Percentiles rank a stretch among this genome's conserved stretches.
Conservation (phyloP, 2,329 filamentous ascomycete species). For the Cercospora sp. region DNA sequence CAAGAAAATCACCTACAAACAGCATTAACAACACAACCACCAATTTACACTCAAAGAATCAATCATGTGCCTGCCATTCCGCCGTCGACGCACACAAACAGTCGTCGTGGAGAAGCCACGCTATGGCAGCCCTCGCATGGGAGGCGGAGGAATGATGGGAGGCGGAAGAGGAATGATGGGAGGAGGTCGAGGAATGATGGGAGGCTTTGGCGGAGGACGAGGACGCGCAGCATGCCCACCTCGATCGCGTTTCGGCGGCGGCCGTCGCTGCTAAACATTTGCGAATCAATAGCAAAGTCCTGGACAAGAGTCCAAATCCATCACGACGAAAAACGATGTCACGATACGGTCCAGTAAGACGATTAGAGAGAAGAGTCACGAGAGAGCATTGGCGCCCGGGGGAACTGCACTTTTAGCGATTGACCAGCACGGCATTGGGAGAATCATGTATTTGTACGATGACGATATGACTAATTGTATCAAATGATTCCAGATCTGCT, state of each 20-base stretch:
- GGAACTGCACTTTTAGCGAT: neutral
- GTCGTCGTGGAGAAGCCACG: conserved; percentile 2
- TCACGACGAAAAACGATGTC: neutral
- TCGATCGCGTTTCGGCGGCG: neutral
- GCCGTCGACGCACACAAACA: neutral
- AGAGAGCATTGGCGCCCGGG: neutral
- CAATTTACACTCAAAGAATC: neutral
- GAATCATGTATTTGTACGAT: neutral
- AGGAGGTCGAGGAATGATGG: neutral
- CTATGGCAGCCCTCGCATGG: neutral
- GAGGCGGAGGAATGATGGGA: conserved; percentile 1
- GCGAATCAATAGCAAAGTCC: neutral
- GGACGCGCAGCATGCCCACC: neutral
- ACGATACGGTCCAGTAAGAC: neutral
- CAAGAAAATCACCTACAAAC: neutral
- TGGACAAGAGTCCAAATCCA: neutral
- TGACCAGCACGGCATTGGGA: neutral
- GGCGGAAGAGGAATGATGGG: neutral
- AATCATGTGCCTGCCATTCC: neutral
- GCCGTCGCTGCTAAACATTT: neutral
- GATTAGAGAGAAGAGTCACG: neutral
- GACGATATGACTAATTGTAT: neutral
- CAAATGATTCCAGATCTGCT: neutral
- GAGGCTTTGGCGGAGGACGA: neutral
- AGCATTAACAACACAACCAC: neutral